Evolutionary conservation across 192 early-diverging fungal species (phyloP).

Genomic region (Gaertneriomyces semiglobifer): DNA sequence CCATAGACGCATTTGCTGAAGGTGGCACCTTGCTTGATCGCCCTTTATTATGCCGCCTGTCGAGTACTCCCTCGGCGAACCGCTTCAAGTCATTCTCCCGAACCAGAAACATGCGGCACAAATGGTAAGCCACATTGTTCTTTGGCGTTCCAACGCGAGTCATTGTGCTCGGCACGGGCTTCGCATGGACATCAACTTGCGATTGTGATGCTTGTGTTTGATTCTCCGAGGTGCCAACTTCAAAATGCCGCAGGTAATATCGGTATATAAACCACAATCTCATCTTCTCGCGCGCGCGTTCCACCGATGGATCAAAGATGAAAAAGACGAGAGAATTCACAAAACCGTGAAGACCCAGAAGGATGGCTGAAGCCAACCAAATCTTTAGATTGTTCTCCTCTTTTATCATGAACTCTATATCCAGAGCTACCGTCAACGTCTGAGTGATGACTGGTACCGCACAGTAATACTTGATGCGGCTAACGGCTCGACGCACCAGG

Average conservation of each 20-base stretch:
- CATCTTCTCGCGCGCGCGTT: neutral
- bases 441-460: conserved; percentile 15
- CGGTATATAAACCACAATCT: neutral
- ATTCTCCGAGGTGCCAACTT: no score
- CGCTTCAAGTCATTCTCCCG: no score
- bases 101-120: no score
- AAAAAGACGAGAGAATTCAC: conserved; percentile 11
- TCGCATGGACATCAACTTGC: no score
- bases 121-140: no score
- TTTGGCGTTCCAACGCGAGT: no score
- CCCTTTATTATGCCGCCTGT: no score
- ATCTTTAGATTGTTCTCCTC: neutral
- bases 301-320: conserved; percentile 6
- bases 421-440: conserved; percentile 7
- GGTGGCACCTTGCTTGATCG: no score
- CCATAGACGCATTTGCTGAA: no score
- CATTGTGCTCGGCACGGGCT: no score
- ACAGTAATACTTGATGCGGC: conserved; percentile 19
- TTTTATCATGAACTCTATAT: neutral
- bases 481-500: conserved; percentile 8
- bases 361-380: conserved; percentile 13
- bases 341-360: conserved; percentile 7
- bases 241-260: neutral
- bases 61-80: no score
- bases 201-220: no score